Percentiles rank a stretch among this genome's conserved stretches.
phyloP scores from a whole-genome alignment of 1,139 yeast genomes.

The Taphrina wiesneri region DNA sequence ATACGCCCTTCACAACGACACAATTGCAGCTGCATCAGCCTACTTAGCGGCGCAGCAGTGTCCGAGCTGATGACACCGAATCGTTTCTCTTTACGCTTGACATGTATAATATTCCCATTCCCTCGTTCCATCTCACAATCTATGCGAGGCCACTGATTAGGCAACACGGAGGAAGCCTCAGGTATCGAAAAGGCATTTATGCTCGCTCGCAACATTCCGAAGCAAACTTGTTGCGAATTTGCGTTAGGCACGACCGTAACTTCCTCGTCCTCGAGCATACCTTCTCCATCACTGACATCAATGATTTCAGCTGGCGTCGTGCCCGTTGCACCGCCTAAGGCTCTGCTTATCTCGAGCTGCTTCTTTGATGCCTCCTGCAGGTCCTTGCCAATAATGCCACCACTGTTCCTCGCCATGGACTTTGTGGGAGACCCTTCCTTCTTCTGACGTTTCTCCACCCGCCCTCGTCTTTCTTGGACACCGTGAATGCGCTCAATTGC shows the following conservation, averaged over 20 bases:
- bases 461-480: conserved; percentile 25
- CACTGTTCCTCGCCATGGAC: background rate
- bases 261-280: conserved; percentile 8
- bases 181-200: conserved; percentile 28
- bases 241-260: conserved; percentile 8
- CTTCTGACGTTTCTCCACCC: conserved; percentile 15
- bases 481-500: conserved; percentile 28
- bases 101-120: conserved; percentile 23
- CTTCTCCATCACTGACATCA: conserved; percentile 16
- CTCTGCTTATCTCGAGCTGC: conserved; percentile 1
- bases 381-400: conserved; percentile 27
- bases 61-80: conserved; percentile 30
- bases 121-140: conserved; percentile 19
- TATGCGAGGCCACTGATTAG: conserved; percentile 29
- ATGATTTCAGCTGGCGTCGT: background rate
- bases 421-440: conserved; percentile 12
- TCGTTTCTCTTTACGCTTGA: conserved; percentile 14
- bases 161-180: conserved; percentile 14
- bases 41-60: conserved; percentile 22
- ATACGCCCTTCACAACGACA: conserved; percentile 27
- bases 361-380: conserved; percentile 30
- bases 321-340: background rate
- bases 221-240: conserved; percentile 15
- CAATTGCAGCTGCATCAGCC: conserved; percentile 20
- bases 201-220: conserved; percentile 30